These are phyloP conservation scores for Coriaria nepalensis DNA, from an alignment of 306 rosid genomes.

Conservation along the genomic window DNA sequence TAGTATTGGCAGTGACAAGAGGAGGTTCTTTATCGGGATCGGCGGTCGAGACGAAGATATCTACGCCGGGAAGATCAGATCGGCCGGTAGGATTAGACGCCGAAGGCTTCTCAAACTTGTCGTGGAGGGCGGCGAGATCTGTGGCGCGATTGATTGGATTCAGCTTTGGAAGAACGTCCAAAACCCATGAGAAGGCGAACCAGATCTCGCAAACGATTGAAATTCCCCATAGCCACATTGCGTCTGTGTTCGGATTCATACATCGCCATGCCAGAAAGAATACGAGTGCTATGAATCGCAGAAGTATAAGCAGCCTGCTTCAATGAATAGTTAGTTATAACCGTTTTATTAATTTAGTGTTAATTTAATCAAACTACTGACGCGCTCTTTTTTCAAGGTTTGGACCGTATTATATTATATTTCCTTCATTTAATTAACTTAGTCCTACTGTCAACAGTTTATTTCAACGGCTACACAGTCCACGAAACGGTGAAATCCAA, in stretches of 20 bases:
- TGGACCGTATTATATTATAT: no score
- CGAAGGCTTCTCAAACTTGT: slow-evolving; percentile 54
- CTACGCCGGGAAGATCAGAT: slow-evolving; percentile 67
- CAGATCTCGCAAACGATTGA: slow-evolving; percentile 78
- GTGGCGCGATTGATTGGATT: slow-evolving; percentile 77
- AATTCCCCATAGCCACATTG: slow-evolving; percentile 78
- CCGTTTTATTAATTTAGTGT: no score
- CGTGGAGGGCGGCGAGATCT: slow-evolving; percentile 47
- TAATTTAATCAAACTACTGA: no score
- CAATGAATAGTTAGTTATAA: not conserved
- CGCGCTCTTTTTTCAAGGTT: no score
- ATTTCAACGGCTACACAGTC: no score
- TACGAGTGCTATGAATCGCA: slow-evolving; percentile 30
- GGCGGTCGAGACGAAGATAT: slow-evolving; percentile 62
- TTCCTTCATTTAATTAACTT: no score
- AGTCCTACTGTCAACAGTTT: no score
- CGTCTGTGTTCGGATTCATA: slow-evolving; percentile 57
- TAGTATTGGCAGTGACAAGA: slow-evolving; percentile 72
- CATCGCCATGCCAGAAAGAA: slow-evolving; percentile 49
- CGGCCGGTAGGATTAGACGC: slow-evolving; percentile 45
- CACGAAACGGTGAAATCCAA: no score
- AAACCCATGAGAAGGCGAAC: slow-evolving; percentile 78
- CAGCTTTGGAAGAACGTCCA: slow-evolving; percentile 57
- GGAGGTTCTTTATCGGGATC: slow-evolving; percentile 85
- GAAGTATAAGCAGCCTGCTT: slow-evolving; percentile 38